phyloP scores from a whole-genome alignment of 1,284 basidiomycete species.

The Cutaneotrichosporon cavernicola region DNA sequence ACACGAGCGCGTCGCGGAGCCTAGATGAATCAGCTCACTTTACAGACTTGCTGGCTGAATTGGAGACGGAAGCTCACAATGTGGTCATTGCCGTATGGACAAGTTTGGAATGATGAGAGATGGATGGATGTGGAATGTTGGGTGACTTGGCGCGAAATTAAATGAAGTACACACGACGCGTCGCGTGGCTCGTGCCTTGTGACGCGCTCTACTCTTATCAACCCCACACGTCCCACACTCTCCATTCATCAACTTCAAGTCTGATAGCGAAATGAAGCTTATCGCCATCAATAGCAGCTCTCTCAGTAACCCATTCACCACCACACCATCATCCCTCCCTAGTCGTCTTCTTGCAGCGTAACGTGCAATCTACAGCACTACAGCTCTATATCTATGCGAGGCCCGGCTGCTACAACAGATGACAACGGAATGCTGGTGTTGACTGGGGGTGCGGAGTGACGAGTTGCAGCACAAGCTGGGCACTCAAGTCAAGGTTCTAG shows the following conservation, averaged over 20 bases:
- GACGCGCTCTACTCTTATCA: too few relatives aligned
- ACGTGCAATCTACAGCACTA: constrained; percentile 2
- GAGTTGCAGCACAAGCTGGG: background rate
- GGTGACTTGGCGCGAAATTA: too few relatives aligned
- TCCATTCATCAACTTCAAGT: too few relatives aligned
- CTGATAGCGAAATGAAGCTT: too few relatives aligned
- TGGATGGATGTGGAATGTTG: too few relatives aligned
- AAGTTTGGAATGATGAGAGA: too few relatives aligned
- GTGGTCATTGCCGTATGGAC: too few relatives aligned
- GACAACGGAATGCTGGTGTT: constrained; percentile 1
- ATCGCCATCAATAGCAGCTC: too few relatives aligned
- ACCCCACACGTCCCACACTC: too few relatives aligned
- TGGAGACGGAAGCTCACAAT: too few relatives aligned
- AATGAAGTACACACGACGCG: too few relatives aligned
- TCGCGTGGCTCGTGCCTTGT: too few relatives aligned
- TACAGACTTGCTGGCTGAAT: background rate
- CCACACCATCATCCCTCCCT: background rate
- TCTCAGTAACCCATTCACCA: background rate
- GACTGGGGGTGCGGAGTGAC: background rate
- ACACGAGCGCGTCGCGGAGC: constrained; percentile 67
- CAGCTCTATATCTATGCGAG: background rate
- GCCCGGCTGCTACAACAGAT: constrained; percentile 1
- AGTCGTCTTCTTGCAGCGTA: background rate
- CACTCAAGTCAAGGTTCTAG: background rate
- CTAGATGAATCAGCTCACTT: constrained; percentile 20